Conservation (phyloP, 108 stramenopile species). For the Cylindrotheca closterium region DNA sequence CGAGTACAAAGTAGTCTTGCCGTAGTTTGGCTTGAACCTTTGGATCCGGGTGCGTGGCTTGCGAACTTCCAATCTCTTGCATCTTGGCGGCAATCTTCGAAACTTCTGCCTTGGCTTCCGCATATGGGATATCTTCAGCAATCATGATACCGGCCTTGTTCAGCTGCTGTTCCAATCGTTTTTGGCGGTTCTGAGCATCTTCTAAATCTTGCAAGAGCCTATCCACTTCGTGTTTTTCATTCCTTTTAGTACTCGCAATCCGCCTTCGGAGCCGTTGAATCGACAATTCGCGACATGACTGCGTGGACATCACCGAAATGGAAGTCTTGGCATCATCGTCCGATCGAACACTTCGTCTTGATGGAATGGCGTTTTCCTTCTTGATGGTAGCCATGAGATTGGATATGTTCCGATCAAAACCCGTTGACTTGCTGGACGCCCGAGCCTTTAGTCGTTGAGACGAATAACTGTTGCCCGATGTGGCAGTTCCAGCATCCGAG, state of each 20-base stretch:
- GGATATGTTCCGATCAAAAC: not conserved
- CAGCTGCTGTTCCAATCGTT: constrained; percentile 28
- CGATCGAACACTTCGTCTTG: not conserved
- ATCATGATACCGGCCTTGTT: constrained; percentile 21
- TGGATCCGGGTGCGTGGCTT: constrained; percentile 7
- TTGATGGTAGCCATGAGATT: not conserved
- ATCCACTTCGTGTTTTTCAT: constrained; percentile 8
- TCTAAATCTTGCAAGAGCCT: constrained; percentile 20
- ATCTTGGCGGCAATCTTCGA: constrained; percentile 9
- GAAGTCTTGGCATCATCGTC: constrained; percentile 6
- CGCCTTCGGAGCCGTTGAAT: constrained; percentile 8
- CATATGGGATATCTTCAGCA: constrained; percentile 33
- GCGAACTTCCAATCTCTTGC: constrained; percentile 14
- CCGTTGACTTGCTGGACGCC: not conserved
- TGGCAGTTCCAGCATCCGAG: not conserved
- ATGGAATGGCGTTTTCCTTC: not conserved
- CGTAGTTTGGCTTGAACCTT: constrained; percentile 11
- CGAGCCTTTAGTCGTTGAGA: not conserved
- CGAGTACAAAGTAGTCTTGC: constrained; percentile 24
- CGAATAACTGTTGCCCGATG: not conserved
- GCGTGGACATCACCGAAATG: not conserved
- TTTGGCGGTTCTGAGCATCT: constrained; percentile 15
- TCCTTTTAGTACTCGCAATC: not conserved
- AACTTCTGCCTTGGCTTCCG: constrained; percentile 22
- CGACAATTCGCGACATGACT: constrained; percentile 7